A percentile compares a stretch with the other conserved stretches of the same genome.
These are phyloP conservation scores for Akanthomyces muscarius DNA, from an alignment of 2,329 filamentous ascomycete genomes.

Conservation along the genomic window DNA sequence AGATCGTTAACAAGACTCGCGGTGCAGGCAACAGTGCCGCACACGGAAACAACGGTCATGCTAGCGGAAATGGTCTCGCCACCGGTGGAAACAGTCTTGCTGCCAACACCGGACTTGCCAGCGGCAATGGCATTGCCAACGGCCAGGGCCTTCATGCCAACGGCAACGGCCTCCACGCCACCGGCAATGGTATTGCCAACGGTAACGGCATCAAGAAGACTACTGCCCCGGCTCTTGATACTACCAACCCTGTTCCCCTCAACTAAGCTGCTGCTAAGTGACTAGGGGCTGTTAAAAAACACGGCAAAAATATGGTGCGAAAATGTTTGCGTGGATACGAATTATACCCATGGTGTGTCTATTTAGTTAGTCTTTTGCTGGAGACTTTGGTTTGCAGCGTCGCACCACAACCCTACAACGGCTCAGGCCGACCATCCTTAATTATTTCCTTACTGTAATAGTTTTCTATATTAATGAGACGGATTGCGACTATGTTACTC, in stretches of 20 bases:
- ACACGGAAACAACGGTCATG: slow-evolving; percentile 16
- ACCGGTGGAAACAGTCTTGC: slow-evolving; percentile 18
- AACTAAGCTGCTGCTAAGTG: slow-evolving; percentile 3
- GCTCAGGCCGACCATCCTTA: slow-evolving; percentile 5
- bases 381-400: slow-evolving; percentile 6
- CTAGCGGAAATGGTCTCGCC: slow-evolving; percentile 16
- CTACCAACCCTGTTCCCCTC: slow-evolving; percentile 7
- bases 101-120: slow-evolving; percentile 19
- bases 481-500: not conserved
- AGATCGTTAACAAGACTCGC: slow-evolving; percentile 44
- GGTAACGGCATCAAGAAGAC: slow-evolving; percentile 13
- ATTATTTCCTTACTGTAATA: slow-evolving; percentile 4
- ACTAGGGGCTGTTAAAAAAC: not conserved
- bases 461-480: slow-evolving; percentile 10
- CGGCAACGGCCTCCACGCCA: slow-evolving; percentile 16
- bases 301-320: not conserved
- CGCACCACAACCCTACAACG: not conserved
- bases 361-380: slow-evolving; percentile 4
- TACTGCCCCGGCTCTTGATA: slow-evolving; percentile 7
- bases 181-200: slow-evolving; percentile 20
- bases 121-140: slow-evolving; percentile 10
- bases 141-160: slow-evolving; percentile 13
- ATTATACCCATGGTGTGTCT: slow-evolving; percentile 17
- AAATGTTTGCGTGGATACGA: slow-evolving; percentile 10
- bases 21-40: slow-evolving; percentile 19